Evolutionary conservation across 2,329 filamentous ascomycete genomes (phyloP), one percentile per base, ranked within the genome.

Genomic region (Epichloe sylvatica): DNA sequence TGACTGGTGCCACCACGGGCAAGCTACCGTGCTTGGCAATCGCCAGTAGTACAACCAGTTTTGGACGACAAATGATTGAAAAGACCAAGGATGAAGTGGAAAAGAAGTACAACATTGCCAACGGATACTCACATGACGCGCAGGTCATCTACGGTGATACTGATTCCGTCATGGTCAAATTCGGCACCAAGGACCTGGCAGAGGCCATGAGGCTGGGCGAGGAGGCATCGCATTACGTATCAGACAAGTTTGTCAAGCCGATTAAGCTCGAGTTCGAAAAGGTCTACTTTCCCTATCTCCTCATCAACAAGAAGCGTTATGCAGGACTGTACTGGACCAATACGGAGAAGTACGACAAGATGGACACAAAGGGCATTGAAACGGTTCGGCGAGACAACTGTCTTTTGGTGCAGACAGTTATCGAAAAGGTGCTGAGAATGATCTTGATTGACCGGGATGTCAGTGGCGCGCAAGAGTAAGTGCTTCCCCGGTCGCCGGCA

Each of bases 221-320:
- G 62, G 90, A 98, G 65, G 92, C 92, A 11, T 86, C 92, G 0
- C 75, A 83, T 19, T 94, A 74, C 58, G 92, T 98, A 39, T 96
- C 92, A 4, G 77, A 78, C 43, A 95, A 96, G 65, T 98, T 98
- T 64, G 73, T 90, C 65, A 94, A 92, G 62, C 92, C 92, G 4
- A 98, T 98, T 75, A 98, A 97, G 70, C 79, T 98, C 34, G 92
- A 98, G 66, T 98, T 98, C 68, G 92, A 98, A 67, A 98, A 98
- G 69, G 91, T 98, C 1, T 98, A 98, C 69, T 98, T 86, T 64
- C 92, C 92, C 1, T 98, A 98, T 64, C 76, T 98, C 35, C 76
- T 98, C 47, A 98, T 98, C 80, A 98, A 98, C 80, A 98, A 98
- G 75, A 98, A 98, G 74, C 85, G 92, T 55, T 98, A 98, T 61